These are phyloP conservation scores for Nicotiana paniculata DNA, from an alignment of 257 asterid genomes.

Conservation along the genomic window DNA sequence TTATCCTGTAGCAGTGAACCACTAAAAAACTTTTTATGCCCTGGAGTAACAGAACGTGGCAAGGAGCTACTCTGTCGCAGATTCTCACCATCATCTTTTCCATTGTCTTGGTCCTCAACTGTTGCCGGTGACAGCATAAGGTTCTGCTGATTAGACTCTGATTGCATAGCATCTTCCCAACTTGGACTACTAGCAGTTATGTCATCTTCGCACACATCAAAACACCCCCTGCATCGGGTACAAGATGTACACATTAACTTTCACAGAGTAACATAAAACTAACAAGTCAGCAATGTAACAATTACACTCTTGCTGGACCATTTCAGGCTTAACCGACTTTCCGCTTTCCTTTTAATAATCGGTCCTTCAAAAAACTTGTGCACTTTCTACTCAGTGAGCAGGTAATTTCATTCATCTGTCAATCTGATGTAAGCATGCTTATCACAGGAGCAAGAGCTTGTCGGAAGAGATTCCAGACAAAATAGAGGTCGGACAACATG, in stretches of 20 bases:
- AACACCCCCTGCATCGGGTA: conserved; percentile 68
- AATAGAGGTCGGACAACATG: neutral
- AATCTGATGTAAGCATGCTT: conserved; percentile 1
- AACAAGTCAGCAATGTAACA: neutral
- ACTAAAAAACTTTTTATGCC: conserved; percentile 38
- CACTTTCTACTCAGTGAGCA: neutral
- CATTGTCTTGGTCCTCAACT: conserved; percentile 37
- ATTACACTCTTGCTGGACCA: neutral
- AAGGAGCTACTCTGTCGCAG: conserved; percentile 40
- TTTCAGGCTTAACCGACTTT: neutral
- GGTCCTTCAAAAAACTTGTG: neutral
- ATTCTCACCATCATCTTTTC: conserved; percentile 36
- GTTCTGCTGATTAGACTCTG: conserved; percentile 46
- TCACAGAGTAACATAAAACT: neutral
- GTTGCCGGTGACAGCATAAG: conserved; percentile 28
- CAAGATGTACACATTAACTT: conserved; percentile 8
- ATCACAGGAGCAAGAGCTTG: neutral
- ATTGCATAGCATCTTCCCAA: conserved; percentile 50
- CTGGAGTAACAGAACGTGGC: conserved; percentile 38
- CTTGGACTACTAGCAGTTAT: conserved; percentile 51
- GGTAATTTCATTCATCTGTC: neutral
- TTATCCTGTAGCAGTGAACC: conserved; percentile 59
- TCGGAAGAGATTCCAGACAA: neutral
- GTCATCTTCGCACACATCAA: conserved; percentile 83
- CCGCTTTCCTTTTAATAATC: neutral